Conservation (phyloP, 768 basidiomycete species). For the Dioszegia hungarica region DNA sequence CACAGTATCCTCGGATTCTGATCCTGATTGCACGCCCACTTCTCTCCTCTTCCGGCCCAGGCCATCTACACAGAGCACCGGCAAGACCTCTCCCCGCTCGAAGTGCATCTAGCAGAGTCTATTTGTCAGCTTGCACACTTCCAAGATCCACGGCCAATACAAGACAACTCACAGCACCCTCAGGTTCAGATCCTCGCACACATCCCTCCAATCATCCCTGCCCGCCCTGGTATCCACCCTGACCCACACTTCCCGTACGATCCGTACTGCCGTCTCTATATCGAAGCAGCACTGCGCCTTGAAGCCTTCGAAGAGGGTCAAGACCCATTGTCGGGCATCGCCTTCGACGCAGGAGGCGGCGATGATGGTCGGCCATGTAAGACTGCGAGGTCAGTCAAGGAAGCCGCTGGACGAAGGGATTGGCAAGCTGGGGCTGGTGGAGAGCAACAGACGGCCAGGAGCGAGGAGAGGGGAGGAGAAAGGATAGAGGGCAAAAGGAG, state of each 20-base stretch:
- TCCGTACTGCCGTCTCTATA: constrained; percentile 40
- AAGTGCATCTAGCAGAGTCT: background rate
- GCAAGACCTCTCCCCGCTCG: no score
- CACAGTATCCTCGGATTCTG: no score
- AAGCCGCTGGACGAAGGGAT: no score
- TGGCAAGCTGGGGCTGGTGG: no score
- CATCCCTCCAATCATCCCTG: constrained; percentile 37
- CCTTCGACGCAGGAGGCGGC: constrained; percentile 35
- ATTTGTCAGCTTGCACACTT: background rate
- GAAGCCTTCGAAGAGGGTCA: constrained; percentile 42
- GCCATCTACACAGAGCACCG: no score
- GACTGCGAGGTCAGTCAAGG: constrained; percentile 19
- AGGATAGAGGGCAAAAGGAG: background rate
- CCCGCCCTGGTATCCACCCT: constrained; percentile 26
- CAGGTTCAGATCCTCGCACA: constrained; percentile 39
- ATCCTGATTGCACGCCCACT: no score
- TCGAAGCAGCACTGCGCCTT: constrained; percentile 47
- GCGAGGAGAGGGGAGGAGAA: background rate
- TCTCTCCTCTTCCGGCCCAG: no score
- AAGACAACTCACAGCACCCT: constrained; percentile 31
- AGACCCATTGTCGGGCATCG: constrained; percentile 31
- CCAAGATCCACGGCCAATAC: background rate
- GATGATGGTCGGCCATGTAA: constrained; percentile 46
- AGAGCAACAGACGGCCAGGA: background rate
- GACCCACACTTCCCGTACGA: constrained; percentile 41